These are phyloP conservation scores for Fragaria nilgerrensis DNA, from an alignment of 306 rosid species.

Conservation along the genomic window DNA sequence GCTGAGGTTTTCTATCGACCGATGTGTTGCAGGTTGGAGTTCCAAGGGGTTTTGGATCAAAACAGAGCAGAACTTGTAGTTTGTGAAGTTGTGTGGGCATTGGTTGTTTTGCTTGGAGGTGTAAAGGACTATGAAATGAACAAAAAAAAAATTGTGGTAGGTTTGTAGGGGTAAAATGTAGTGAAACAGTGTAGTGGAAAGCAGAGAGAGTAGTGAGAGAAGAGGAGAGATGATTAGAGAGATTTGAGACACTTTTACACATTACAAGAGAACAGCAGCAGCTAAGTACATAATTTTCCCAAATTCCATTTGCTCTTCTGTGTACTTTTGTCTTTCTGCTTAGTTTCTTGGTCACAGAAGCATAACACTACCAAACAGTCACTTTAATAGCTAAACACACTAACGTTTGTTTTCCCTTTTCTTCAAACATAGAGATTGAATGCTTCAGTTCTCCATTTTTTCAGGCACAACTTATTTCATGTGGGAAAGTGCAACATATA, in stretches of 20 bases:
- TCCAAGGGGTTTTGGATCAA: not conserved
- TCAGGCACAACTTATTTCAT: not conserved
- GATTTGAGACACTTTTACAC: constrained; percentile 41
- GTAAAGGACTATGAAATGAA: constrained; percentile 2
- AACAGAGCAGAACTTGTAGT: not conserved
- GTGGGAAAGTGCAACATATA: not conserved
- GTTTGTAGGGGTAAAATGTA: constrained; percentile 23
- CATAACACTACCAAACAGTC: not conserved
- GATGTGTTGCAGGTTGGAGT: not conserved
- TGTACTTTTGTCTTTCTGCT: no score
- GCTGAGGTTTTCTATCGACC: not conserved
- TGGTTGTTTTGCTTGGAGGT: constrained; percentile 19
- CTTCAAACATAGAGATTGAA: not conserved
- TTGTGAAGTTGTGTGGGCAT: constrained; percentile 12
- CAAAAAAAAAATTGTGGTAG: constrained; percentile 28
- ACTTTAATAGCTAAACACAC: not conserved
- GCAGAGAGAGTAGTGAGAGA: constrained; percentile 24
- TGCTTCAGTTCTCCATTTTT: not conserved
- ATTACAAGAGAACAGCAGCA: constrained; percentile 29
- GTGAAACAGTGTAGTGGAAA: constrained; percentile 32
- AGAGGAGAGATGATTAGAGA: constrained; percentile 25
- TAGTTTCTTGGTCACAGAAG: not conserved
- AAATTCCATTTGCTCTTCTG: not conserved
- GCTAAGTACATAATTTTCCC: constrained; percentile 19
- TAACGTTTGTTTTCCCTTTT: not conserved